Evolutionary conservation across 2,329 filamentous ascomycete genomes (phyloP).

Genomic region (Aureobasidium sp.): DNA sequence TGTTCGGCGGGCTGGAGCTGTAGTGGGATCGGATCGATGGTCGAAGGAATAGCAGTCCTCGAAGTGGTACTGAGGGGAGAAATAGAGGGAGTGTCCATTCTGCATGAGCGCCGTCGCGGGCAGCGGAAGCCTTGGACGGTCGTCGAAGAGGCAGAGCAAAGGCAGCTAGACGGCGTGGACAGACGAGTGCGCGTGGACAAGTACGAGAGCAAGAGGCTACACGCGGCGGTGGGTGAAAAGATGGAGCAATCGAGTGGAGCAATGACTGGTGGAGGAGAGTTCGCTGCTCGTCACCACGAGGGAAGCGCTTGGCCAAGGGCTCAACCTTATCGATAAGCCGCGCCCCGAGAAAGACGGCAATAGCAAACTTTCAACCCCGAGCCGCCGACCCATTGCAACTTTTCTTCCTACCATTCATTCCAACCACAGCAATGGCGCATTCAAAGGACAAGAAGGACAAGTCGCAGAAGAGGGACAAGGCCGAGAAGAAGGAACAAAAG

Average conservation of each 20-base stretch:
- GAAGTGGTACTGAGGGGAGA: conserved; percentile 29
- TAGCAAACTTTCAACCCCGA: background rate
- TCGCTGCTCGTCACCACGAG: background rate
- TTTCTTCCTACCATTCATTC: background rate
- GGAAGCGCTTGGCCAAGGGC: background rate
- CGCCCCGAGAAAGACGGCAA: background rate
- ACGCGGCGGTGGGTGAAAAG: background rate
- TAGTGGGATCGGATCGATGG: background rate
- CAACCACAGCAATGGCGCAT: conserved; percentile 1
- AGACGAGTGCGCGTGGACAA: background rate
- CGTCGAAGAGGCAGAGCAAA: background rate
- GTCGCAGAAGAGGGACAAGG: conserved; percentile 9
- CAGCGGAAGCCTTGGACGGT: conserved; percentile 9
- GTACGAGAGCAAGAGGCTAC: background rate
- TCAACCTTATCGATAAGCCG: background rate
- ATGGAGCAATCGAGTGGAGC: background rate
- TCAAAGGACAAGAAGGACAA: conserved; percentile 12
- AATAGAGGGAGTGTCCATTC: conserved; percentile 24
- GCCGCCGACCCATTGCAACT: background rate
- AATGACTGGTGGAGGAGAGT: background rate
- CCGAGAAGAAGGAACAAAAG: background rate
- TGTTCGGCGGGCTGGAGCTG: background rate
- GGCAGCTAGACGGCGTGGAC: background rate
- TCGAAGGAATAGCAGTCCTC: background rate
- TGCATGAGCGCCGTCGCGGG: conserved; percentile 11